A percentile compares a stretch with the other conserved stretches of the same genome.
These are phyloP conservation scores for Apiospora hydei DNA, from an alignment of 2,329 filamentous ascomycete genomes.

Conservation along the genomic window DNA sequence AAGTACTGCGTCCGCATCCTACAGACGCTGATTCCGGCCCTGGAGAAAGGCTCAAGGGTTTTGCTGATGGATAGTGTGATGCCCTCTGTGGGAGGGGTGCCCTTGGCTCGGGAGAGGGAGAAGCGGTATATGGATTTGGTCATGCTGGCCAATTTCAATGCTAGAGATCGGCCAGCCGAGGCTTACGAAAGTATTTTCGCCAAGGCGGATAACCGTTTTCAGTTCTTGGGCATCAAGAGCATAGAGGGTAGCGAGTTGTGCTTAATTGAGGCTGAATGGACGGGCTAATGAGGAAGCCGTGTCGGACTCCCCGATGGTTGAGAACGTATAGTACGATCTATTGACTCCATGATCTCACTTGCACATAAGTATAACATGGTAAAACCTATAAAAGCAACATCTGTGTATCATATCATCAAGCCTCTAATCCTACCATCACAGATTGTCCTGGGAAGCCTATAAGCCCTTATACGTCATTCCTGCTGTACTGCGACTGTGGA, in stretches of 20 bases:
- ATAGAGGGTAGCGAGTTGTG: slow-evolving; percentile 20
- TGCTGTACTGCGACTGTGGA: not conserved
- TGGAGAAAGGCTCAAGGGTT: slow-evolving; percentile 1
- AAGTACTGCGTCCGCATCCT: slow-evolving; percentile 17
- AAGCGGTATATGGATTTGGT: slow-evolving; percentile 28
- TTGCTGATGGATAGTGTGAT: slow-evolving; percentile 21
- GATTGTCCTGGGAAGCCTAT: too few species aligned
- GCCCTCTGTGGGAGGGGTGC: slow-evolving; percentile 9
- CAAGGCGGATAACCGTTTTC: slow-evolving; percentile 28
- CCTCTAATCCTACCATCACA: too few species aligned
- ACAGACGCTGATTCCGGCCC: slow-evolving; percentile 9
- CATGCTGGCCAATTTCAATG: slow-evolving; percentile 30
- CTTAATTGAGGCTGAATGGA: slow-evolving; percentile 8
- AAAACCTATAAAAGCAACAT: too few species aligned
- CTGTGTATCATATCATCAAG: too few species aligned
- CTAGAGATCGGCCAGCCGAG: slow-evolving; percentile 28
- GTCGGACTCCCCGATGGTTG: not conserved
- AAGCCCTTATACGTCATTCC: not conserved
- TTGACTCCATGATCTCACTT: not conserved
- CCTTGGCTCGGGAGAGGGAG: not conserved
- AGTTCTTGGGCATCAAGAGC: slow-evolving; percentile 24
- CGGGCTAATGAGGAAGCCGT: not conserved
- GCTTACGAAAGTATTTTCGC: slow-evolving; percentile 28
- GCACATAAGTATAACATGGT: too few species aligned
- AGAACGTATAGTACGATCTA: not conserved